phyloP scores from a whole-genome alignment of 306 rosid species.

The Betula pendula region DNA sequence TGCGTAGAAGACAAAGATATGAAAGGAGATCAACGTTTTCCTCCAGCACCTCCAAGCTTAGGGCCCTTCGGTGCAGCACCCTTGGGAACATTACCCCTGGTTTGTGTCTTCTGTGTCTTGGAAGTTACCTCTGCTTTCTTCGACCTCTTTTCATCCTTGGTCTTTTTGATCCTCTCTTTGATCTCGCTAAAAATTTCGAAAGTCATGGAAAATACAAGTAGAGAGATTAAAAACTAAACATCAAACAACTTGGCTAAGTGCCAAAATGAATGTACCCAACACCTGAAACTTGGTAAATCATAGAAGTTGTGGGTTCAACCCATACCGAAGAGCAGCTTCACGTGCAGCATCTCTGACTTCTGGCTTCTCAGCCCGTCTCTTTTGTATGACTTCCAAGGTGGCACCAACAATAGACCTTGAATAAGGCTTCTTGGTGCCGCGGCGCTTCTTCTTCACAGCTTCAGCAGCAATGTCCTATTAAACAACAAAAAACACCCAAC shows the following conservation, averaged over 20 bases:
- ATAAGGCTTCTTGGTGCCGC: constrained; percentile 43
- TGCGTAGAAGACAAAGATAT: neutral
- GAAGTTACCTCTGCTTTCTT: constrained; percentile 43
- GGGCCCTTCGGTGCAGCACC: constrained; percentile 45
- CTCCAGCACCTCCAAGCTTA: constrained; percentile 58
- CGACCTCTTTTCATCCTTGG: constrained; percentile 55
- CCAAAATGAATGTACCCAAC: neutral
- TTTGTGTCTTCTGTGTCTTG: constrained; percentile 38
- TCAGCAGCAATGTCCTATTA: constrained; percentile 47
- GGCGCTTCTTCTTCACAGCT: constrained; percentile 49
- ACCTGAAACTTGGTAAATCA: neutral
- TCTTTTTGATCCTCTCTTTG: constrained; percentile 51
- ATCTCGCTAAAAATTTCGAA: constrained; percentile 34
- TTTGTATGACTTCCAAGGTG: constrained; percentile 50
- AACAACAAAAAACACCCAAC: neutral
- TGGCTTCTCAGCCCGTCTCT: constrained; percentile 46
- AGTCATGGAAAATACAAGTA: neutral
- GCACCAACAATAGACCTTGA: constrained; percentile 58
- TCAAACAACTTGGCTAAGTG: neutral
- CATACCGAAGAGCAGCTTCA: constrained; percentile 55
- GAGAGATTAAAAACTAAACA: neutral
- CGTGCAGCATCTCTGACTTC: constrained; percentile 55
- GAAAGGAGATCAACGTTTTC: constrained; percentile 40
- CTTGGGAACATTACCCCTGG: constrained; percentile 38
- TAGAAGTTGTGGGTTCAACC: neutral